Evolutionary conservation across 2,329 filamentous ascomycete species (phyloP).

Genomic region (Neofusicoccum laricinum): DNA sequence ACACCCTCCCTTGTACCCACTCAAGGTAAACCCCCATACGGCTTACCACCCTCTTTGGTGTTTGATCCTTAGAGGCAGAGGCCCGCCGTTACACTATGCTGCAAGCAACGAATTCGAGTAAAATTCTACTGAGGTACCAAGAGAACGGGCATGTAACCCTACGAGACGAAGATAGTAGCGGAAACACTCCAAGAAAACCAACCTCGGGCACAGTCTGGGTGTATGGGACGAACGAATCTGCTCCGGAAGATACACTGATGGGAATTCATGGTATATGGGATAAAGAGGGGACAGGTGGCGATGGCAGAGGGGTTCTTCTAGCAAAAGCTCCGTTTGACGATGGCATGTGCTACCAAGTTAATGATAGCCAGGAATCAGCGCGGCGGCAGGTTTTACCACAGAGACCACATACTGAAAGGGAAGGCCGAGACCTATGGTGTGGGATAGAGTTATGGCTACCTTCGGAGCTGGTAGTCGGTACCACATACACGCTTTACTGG

Average conservation of each 20-base stretch:
- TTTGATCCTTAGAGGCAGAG: no score
- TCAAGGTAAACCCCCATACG: no score
- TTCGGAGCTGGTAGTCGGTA: slow-evolving; percentile 56
- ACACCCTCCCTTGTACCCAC: no score
- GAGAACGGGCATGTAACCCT: not conserved
- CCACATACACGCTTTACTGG: slow-evolving; percentile 84
- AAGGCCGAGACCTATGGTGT: slow-evolving; percentile 60
- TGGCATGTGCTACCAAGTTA: not conserved
- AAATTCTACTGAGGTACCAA: not conserved
- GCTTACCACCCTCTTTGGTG: no score
- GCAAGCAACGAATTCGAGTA: not conserved
- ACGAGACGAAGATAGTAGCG: not conserved
- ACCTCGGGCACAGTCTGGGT: not conserved
- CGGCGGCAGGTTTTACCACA: not conserved
- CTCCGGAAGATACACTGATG: not conserved
- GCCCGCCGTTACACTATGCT: no score
- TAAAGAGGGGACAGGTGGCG: not conserved
- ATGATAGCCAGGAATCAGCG: not conserved
- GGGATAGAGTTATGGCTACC: slow-evolving; percentile 80
- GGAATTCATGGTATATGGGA: not conserved
- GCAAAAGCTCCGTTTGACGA: not conserved
- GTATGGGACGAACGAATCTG: not conserved
- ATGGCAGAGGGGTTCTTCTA: not conserved
- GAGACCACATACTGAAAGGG: not conserved
- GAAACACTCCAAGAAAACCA: no score